A percentile compares a stretch with the other conserved stretches of the same genome.
Evolutionary conservation across 495 filamentous ascomycete genomes (phyloP).

Genomic region (Staphylotrichum tortipilum): DNA sequence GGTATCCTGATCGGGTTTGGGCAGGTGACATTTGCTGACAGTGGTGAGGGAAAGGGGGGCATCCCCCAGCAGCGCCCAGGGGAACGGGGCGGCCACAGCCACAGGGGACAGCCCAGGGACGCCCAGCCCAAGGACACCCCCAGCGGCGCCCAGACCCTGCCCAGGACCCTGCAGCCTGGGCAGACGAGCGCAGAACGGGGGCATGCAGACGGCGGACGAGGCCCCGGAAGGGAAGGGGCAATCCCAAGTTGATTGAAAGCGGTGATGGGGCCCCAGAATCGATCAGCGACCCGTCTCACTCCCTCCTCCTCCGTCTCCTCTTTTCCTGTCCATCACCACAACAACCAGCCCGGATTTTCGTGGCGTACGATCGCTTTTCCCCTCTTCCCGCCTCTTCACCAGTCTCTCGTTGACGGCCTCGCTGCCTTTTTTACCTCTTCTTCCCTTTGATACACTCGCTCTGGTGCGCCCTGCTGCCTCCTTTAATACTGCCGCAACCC

Average conservation of each 20-base stretch:
- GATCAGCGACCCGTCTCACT: neutral
- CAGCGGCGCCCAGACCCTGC: too few species aligned
- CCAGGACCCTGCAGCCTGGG: too few species aligned
- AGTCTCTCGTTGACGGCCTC: constrained; percentile 11
- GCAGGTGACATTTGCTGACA: constrained; percentile 9
- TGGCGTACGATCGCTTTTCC: constrained; percentile 11
- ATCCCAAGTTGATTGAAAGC: constrained; percentile 8
- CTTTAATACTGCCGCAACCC: neutral
- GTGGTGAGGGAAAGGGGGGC: neutral
- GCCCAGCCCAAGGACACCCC: too few species aligned
- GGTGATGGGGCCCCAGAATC: neutral
- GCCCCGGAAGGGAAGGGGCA: constrained; percentile 6
- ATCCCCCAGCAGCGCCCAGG: too few species aligned
- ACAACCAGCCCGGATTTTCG: constrained; percentile 1
- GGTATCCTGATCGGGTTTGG: neutral
- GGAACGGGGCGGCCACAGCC: too few species aligned
- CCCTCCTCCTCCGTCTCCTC: too few species aligned
- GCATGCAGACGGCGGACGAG: neutral
- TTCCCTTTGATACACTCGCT: constrained; percentile 9
- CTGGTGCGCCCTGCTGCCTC: neutral
- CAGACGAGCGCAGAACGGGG: too few species aligned
- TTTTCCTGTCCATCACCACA: constrained; percentile 4
- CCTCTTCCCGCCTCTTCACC: too few species aligned
- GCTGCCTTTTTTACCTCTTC: neutral
- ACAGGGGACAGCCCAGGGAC: too few species aligned